These are phyloP conservation scores for Geranium rotundifolium DNA, from an alignment of 345 rosid species.

Conservation along the genomic window DNA sequence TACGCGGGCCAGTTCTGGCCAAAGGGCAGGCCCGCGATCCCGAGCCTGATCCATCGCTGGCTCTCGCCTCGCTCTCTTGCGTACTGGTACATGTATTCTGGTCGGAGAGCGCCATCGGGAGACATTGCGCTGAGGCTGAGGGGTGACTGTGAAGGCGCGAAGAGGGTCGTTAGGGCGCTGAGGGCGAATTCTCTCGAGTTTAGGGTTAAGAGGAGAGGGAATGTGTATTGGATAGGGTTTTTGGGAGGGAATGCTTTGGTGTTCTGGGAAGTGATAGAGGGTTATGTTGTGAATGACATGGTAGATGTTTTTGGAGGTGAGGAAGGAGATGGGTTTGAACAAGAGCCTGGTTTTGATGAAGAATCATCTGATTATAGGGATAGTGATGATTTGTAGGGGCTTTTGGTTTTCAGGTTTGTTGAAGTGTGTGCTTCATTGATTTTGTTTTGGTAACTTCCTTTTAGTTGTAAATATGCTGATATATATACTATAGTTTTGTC, in stretches of 20 bases:
- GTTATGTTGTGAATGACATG: conserved; percentile 40
- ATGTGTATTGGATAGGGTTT: conserved; percentile 66
- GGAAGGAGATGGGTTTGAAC: neutral
- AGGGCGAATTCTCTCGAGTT: conserved; percentile 48
- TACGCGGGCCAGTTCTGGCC: conserved; percentile 71
- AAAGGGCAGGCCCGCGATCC: conserved; percentile 41
- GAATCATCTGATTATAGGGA: neutral
- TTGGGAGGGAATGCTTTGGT: conserved; percentile 40
- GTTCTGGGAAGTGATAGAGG: conserved; percentile 66
- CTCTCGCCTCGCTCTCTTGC: conserved; percentile 60
- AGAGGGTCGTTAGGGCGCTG: conserved; percentile 41
- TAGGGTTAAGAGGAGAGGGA: conserved; percentile 69
- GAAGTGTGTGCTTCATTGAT: too few species aligned
- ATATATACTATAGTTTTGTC: too few species aligned
- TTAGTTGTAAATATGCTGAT: too few species aligned
- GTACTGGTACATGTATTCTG: conserved; percentile 80
- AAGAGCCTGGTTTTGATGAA: neutral
- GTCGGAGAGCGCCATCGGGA: conserved; percentile 43
- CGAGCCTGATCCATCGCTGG: conserved; percentile 86
- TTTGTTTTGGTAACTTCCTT: too few species aligned
- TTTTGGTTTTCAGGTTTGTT: too few species aligned
- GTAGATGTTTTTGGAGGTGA: conserved; percentile 25
- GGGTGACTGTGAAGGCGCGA: conserved; percentile 49
- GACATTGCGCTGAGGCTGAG: conserved; percentile 57
- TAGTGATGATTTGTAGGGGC: conserved; percentile 12